Evolutionary conservation across 495 filamentous ascomycete species (phyloP).

Genomic region (Hypoxylon rickii): DNA sequence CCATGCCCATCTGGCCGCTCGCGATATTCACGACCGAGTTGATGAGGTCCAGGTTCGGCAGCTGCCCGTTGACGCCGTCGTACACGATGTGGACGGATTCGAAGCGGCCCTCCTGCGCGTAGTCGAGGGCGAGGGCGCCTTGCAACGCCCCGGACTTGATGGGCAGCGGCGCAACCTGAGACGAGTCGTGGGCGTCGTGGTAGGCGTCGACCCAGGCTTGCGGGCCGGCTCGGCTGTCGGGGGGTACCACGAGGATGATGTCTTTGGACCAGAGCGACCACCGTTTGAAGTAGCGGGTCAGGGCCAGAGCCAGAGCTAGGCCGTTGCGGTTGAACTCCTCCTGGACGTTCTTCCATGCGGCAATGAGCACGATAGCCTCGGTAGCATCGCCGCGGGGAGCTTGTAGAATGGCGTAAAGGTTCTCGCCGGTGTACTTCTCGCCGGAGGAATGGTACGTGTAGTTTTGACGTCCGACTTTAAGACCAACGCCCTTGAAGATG

Average conservation of each 20-base stretch:
- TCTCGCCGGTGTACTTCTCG: conserved; percentile 76
- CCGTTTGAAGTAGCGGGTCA: conserved; percentile 93
- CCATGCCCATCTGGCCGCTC: conserved; percentile 89
- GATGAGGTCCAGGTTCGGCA: conserved; percentile 93
- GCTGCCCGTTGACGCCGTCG: conserved; percentile 93
- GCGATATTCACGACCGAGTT: conserved; percentile 92
- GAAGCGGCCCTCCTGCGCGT: conserved; percentile 80
- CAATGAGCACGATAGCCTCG: conserved; percentile 91
- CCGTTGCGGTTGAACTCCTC: conserved; percentile 82
- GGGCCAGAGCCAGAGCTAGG: conserved; percentile 78
- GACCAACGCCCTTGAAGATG: conserved; percentile 74
- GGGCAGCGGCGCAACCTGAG: conserved; percentile 73
- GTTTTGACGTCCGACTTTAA: conserved; percentile 84
- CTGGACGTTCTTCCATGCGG: conserved; percentile 84
- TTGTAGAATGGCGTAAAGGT: conserved; percentile 92
- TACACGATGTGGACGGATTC: conserved; percentile 88
- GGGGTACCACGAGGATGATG: conserved; percentile 88
- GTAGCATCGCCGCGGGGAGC: conserved; percentile 97
- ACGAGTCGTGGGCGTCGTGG: conserved; percentile 78
- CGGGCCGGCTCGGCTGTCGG: conserved; percentile 85
- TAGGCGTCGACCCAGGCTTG: conserved; percentile 99
- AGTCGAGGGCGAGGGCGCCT: conserved; percentile 92
- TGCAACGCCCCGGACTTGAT: conserved; percentile 92
- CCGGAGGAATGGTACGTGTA: conserved; percentile 78
- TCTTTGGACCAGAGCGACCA: conserved; percentile 99